Percentiles rank a stretch among this genome's conserved stretches.
phyloP scores from a whole-genome alignment of 2,329 filamentous ascomycete species.

The Apiospora marii region DNA sequence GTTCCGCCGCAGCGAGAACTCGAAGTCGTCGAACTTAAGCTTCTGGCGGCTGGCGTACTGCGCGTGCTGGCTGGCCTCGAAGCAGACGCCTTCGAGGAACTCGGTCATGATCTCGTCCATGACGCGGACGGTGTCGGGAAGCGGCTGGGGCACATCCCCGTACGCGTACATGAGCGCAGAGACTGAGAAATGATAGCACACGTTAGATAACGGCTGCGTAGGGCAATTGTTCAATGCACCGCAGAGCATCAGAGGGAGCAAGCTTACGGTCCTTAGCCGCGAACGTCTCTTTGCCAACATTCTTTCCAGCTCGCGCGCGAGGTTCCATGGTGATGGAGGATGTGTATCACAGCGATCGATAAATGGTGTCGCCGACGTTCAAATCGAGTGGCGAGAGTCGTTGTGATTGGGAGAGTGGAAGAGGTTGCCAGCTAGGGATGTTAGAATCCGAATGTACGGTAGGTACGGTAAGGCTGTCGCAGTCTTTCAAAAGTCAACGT shows the following conservation, averaged over 20 bases:
- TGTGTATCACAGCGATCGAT: neutral
- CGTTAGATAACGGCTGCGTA: constrained; percentile 21
- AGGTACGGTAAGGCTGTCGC: constrained; percentile 4
- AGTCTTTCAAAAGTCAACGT: neutral
- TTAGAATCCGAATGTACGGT: neutral
- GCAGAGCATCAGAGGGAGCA: neutral
- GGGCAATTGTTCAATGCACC: neutral
- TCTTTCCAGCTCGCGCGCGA: constrained; percentile 77
- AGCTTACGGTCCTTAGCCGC: constrained; percentile 71
- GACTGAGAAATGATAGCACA: constrained; percentile 56
- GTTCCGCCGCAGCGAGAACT: constrained; percentile 89
- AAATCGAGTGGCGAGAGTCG: neutral
- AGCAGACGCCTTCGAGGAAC: constrained; percentile 93
- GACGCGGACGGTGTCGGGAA: constrained; percentile 83
- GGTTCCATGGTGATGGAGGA: constrained; percentile 66
- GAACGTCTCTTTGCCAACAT: constrained; percentile 87
- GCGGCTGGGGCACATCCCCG: constrained; percentile 79
- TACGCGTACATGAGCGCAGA: constrained; percentile 79
- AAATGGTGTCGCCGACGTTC: neutral
- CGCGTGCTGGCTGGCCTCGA: constrained; percentile 85
- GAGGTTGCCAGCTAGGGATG: too few relatives aligned
- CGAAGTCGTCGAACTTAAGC: constrained; percentile 98
- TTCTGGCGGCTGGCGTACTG: constrained; percentile 90
- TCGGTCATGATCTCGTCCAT: constrained; percentile 97
- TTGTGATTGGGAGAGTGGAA: neutral